phyloP scores from a whole-genome alignment of 495 filamentous ascomycete genomes.

The Aspergillus steynii region DNA sequence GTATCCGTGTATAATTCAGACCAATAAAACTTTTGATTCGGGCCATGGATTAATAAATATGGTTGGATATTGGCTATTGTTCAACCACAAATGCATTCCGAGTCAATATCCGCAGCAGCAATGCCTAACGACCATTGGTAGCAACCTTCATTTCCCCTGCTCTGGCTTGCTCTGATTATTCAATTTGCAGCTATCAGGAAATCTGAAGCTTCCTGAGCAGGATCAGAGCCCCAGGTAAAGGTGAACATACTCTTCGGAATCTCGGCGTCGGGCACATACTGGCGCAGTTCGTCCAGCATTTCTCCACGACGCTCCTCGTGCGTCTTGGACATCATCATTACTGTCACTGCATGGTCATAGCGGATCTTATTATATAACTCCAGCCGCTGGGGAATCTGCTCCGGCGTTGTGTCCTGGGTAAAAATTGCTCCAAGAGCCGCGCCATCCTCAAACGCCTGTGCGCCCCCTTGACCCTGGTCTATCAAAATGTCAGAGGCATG shows the following conservation, averaged over 20 bases:
- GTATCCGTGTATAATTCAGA: too few species aligned
- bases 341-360: constrained; percentile 23
- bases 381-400: constrained; percentile 19
- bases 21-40: too few species aligned
- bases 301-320: constrained; percentile 18
- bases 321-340: constrained; percentile 25
- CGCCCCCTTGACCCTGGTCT: constrained; percentile 51
- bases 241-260: constrained; percentile 19
- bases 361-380: constrained; percentile 24
- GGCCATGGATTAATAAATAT: too few species aligned
- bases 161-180: too few species aligned
- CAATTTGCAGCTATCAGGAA: background rate
- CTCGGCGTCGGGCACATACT: constrained; percentile 21
- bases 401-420: constrained; percentile 10
- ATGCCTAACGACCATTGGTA: too few species aligned
- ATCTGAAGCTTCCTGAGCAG: constrained; percentile 9
- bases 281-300: constrained; percentile 22
- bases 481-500: constrained; percentile 6
- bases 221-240: constrained; percentile 22
- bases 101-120: too few species aligned
- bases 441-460: constrained; percentile 49
- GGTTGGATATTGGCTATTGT: too few species aligned
- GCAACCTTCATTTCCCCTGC: too few species aligned
- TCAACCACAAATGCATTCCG: too few species aligned
- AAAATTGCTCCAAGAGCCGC: constrained; percentile 39